Evolutionary conservation across 2,329 filamentous ascomycete genomes (phyloP), one percentile per base, ranked within the genome.

Genomic region (Fusarium tjaetaba): DNA sequence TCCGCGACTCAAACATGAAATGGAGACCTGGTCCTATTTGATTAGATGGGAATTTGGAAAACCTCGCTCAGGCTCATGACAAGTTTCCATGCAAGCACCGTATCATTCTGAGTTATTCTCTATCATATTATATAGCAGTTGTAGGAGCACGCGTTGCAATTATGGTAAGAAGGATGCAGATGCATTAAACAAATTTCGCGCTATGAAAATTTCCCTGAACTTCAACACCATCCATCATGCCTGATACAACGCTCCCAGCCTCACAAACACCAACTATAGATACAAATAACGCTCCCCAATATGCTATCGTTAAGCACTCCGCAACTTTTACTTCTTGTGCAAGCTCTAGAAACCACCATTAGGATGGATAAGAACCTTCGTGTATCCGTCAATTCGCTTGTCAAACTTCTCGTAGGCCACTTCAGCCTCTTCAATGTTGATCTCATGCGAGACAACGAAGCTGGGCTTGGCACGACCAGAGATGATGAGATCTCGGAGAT

Each of bases 331-430:
- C 24, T 6, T 30, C 18, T 28, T 16, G 15, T 28, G 34, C 24
- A 43, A 5, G 3, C 13, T 15, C 69, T 36, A 79, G 32, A 80
- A 80, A 5, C 74, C 79, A 9, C 90, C 90, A 70, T 92, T 92
- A 0, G 90, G 90, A 77, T 92, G 90, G 65, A 92, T 90, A 66
- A 92, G 81, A 18, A 92, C 90, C 82, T 93, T 92, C 18, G 90
- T 92, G 71, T 91, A 92, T 2, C 91, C 90, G 49, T 92, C 90
- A 39, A 91, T 86, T 55, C 90, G 83, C 80, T 89, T 88, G 77
- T 92, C 90, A 75, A 92, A 92, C 78, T 91, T 92, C 52, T 90
- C 86, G 74, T 92, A 92, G 2, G 89, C 89, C 11, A 81, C 80
- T 20, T 87, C 86, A 1, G 89, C 90, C 28, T 91, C 89, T 5